Base-by-base conservation (phyloP, 768 basidiomycete genomes). In the Mrakia frigida region DNA sequence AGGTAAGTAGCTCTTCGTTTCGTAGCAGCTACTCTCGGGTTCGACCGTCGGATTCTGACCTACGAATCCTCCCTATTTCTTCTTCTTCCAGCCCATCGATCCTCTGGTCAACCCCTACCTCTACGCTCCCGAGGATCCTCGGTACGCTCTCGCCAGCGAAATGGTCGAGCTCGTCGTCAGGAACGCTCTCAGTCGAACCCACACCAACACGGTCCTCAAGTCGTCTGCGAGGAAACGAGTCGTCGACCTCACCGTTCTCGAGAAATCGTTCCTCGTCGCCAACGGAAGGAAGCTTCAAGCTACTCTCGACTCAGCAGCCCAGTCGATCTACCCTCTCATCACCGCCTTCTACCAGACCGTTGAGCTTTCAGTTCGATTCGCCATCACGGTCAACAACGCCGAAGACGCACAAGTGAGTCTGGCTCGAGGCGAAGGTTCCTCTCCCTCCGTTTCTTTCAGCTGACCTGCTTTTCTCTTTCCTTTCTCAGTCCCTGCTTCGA, bases 11-110 rank as follows among this genome's bases (percentile, higher is more conserved):
- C 77, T 41, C 77, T 76, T 67, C 67, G 33, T 35, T 53, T 60
- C 61, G n/a, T n/a, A n/a, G n/a, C n/a, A n/a, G n/a, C n/a, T 76
- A 50, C 31, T 35, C 13, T 23, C 59, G 46, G 0, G 35, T 28
- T n/a, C 33, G 1, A 16, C 16, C 46, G 2, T 50, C 6, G 16
- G 46, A 50, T 74, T 13, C 53, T 61, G 35, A 73, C n/a, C n/a
- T n/a, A n/a, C 35, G 18, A 5, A 21, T 16, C 21, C 21, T 73
- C 25, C 28, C 52, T 3, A 23, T n/a, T 39, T 37, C 3, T 81
- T 74, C 82, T 80, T 60, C 60, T 74, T 83, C 81, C 82, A 89
- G 88, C 86, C 87, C 65, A 83, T 87, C 84, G 85, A 87, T 82
- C 85, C 87, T 80, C 85, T 85, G 79, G 81, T 87, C 83, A 85